These are phyloP conservation scores for Aegilops bicornis DNA, from an alignment of 176 grass and related monocot genomes.

Conservation along the genomic window DNA sequence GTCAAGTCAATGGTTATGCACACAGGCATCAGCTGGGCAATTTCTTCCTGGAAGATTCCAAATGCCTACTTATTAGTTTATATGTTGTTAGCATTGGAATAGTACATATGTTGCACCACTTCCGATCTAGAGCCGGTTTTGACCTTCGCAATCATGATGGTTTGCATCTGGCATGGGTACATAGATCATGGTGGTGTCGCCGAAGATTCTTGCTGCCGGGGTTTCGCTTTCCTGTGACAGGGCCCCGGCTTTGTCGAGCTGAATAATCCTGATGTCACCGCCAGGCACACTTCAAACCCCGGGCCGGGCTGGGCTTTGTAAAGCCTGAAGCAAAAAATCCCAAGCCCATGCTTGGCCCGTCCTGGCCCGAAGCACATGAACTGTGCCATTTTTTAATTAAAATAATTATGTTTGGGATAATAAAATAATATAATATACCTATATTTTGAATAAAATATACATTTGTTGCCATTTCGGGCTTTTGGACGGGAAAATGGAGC, in stretches of 20 bases:
- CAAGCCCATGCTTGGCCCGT: too few relatives aligned
- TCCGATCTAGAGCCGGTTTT: neutral
- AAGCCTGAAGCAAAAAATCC: too few relatives aligned
- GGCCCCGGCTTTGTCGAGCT: slow-evolving; percentile 3
- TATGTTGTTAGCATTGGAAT: neutral
- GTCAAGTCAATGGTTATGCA: slow-evolving; percentile 3
- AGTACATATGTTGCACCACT: neutral
- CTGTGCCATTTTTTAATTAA: too few relatives aligned
- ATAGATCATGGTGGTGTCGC: slow-evolving; percentile 9
- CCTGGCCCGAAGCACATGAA: too few relatives aligned
- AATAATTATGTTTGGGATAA: too few relatives aligned
- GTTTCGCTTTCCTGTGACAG: neutral
- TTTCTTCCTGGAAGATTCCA: slow-evolving; percentile 8
- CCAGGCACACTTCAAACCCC: neutral
- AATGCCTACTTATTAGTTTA: neutral
- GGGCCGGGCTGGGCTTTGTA: too few relatives aligned
- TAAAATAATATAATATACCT: too few relatives aligned
- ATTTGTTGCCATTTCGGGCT: too few relatives aligned
- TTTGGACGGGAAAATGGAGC: too few relatives aligned
- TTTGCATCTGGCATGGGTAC: neutral
- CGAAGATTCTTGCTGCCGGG: neutral
- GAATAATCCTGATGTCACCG: neutral
- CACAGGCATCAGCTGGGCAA: neutral
- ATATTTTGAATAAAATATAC: too few relatives aligned
- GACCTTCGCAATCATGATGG: neutral